phyloP scores from a whole-genome alignment of 441 rosid genomes.

The Gossypium lobatum region DNA sequence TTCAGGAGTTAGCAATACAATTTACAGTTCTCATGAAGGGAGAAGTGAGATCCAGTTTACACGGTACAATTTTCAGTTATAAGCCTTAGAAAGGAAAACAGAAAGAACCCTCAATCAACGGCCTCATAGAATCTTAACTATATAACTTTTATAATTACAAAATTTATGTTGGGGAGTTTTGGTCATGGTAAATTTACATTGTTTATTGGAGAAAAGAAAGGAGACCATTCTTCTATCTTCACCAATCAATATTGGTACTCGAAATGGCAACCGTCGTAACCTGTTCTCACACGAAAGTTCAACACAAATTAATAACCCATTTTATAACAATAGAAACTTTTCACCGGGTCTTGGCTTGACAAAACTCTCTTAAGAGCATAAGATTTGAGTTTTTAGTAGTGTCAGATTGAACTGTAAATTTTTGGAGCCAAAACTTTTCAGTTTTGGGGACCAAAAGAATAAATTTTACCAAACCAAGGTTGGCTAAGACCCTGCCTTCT shows the following conservation, averaged over 20 bases:
- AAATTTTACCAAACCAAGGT: too few relatives aligned
- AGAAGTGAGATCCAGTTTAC: background rate
- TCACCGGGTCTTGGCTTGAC: too few relatives aligned
- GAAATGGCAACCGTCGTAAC: slow-evolving; percentile 74
- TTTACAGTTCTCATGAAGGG: background rate
- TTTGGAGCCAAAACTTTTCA: too few relatives aligned
- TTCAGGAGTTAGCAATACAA: background rate
- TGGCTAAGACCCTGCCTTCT: too few relatives aligned
- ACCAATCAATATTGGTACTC: slow-evolving; percentile 19
- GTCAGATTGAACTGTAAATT: too few relatives aligned
- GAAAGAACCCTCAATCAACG: background rate
- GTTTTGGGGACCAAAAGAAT: too few relatives aligned
- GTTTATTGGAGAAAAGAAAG: background rate
- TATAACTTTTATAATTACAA: background rate
- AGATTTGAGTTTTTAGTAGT: too few relatives aligned
- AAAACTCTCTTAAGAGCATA: too few relatives aligned
- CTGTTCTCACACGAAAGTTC: slow-evolving; percentile 26
- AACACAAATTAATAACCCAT: background rate
- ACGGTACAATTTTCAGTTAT: background rate
- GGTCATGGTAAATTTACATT: background rate
- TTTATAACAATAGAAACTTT: background rate
- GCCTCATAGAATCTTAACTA: background rate
- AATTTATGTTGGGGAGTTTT: background rate
- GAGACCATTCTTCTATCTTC: background rate
- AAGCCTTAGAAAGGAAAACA: too few relatives aligned